These are phyloP conservation scores for Neopestalotiopsis clavispora DNA, from an alignment of 2,329 filamentous ascomycete genomes.

Conservation along the genomic window DNA sequence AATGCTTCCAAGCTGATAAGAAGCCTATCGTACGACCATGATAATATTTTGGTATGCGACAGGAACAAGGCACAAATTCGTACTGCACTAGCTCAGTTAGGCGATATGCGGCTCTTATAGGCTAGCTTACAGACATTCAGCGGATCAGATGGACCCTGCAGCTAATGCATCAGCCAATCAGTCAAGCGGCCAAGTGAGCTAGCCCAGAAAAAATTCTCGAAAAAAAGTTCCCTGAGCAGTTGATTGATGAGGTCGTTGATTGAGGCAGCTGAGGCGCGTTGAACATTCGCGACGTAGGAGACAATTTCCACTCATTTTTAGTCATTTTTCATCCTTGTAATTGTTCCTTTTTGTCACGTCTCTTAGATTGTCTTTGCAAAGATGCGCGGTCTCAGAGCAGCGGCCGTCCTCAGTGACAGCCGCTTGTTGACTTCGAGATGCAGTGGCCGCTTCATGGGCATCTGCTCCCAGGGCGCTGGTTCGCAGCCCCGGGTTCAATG, in stretches of 20 bases:
- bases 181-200: constrained; percentile 11
- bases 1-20: too few relatives aligned
- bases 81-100: neutral
- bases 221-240: constrained; percentile 6
- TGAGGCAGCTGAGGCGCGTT: constrained; percentile 6
- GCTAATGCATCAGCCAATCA: constrained; percentile 15
- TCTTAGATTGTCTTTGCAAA: constrained; percentile 27
- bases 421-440: constrained; percentile 38
- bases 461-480: constrained; percentile 33
- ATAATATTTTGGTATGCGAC: too few relatives aligned
- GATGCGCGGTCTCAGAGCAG: constrained; percentile 46
- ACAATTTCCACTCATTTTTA: neutral
- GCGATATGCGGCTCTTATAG: neutral
- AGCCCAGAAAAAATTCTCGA: constrained; percentile 28
- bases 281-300: constrained; percentile 8
- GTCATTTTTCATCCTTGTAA: neutral
- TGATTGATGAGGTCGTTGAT: too few relatives aligned
- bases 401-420: constrained; percentile 43
- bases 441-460: constrained; percentile 38
- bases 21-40: too few relatives aligned
- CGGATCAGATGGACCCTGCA: neutral
- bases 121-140: neutral
- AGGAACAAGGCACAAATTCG: too few relatives aligned
- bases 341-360: constrained; percentile 20
- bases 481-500: constrained; percentile 35